Evolutionary conservation across 2,329 filamentous ascomycete species (phyloP).

Genomic region (Clarireedia paspali): DNA sequence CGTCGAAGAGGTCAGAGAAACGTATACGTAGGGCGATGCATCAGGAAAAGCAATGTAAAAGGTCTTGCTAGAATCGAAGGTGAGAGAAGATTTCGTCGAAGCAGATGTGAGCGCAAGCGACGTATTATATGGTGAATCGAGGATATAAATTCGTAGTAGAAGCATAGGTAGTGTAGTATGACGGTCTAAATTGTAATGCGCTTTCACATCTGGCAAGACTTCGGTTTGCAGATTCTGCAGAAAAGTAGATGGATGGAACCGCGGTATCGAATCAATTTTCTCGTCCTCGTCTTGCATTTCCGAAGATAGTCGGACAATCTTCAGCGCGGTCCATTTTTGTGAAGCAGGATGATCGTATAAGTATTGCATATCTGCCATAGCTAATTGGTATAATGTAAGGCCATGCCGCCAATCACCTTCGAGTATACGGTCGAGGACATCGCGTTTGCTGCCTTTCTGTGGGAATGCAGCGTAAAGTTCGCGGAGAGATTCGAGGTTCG

Average conservation of each 20-base stretch:
- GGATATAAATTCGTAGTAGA: constrained; percentile 69
- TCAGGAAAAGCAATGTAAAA: constrained; percentile 80
- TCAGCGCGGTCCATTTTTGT: constrained; percentile 57
- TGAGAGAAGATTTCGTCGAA: constrained; percentile 12
- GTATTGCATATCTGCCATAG: constrained; percentile 61
- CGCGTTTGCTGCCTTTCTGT: constrained; percentile 52
- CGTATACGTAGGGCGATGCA: constrained; percentile 68
- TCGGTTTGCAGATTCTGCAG: constrained; percentile 67
- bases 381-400: constrained; percentile 57
- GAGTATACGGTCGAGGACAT: constrained; percentile 54
- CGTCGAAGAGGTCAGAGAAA: constrained; percentile 56
- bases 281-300: constrained; percentile 29
- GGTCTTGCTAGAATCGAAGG: constrained; percentile 58
- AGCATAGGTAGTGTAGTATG: constrained; percentile 61
- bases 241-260: constrained; percentile 76
- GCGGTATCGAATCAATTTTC: constrained; percentile 46
- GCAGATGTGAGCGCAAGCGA: constrained; percentile 37
- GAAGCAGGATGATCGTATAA: constrained; percentile 57
- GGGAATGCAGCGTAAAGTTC: constrained; percentile 55
- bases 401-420: constrained; percentile 64
- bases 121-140: constrained; percentile 74
- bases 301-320: constrained; percentile 42
- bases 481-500: constrained; percentile 57
- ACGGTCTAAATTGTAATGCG: constrained; percentile 74
- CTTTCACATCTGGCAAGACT: constrained; percentile 71